These are phyloP conservation scores for Senna siamea DNA, from an alignment of 306 rosid genomes.

Conservation along the genomic window DNA sequence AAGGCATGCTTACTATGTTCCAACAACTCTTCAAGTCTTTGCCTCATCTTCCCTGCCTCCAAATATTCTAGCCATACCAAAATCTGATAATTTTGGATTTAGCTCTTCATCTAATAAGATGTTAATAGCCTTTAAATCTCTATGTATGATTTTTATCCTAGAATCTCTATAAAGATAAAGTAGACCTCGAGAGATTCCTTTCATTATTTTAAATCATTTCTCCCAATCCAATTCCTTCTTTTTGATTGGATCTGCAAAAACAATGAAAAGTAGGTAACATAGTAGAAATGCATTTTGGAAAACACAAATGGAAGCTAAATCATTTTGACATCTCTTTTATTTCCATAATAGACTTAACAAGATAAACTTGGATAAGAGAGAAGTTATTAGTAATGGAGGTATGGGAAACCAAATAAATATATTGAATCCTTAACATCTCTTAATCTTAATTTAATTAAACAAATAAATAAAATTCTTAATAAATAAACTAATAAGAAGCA, in stretches of 20 bases:
- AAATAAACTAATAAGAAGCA: too few species aligned
- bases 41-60: not conserved
- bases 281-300: not conserved
- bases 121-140: not conserved
- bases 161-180: not conserved
- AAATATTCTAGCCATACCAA: conserved; percentile 16
- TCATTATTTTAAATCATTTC: not conserved
- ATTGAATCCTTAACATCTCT: too few species aligned
- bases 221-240: not conserved
- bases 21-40: not conserved
- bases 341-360: too few species aligned
- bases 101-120: not conserved
- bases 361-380: too few species aligned
- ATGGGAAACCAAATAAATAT: too few species aligned
- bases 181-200: conserved; percentile 9
- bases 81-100: not conserved
- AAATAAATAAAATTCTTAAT: too few species aligned
- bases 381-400: too few species aligned
- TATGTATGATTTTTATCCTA: conserved; percentile 2
- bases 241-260: not conserved
- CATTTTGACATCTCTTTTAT: too few species aligned
- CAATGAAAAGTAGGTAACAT: not conserved
- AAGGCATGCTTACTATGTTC: conserved; percentile 4
- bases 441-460: too few species aligned
- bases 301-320: too few species aligned